phyloP scores from a whole-genome alignment of 257 asterid genomes.

The Salvia hispanica region DNA sequence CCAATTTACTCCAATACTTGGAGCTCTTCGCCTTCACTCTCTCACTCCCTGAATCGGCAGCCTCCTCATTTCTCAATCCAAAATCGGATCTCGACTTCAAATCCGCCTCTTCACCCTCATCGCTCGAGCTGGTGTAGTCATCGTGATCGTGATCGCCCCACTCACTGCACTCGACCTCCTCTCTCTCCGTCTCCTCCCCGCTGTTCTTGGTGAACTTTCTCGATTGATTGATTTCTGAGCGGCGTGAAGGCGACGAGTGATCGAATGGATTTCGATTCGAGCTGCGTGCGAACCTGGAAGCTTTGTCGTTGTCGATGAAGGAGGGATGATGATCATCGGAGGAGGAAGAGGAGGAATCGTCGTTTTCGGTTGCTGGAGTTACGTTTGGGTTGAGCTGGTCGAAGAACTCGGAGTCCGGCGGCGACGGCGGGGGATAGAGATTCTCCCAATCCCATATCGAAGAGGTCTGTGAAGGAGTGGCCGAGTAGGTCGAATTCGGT shows the following conservation, averaged over 20 bases:
- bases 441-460: conserved; percentile 96
- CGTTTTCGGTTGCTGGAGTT: conserved; percentile 7
- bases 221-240: conserved; percentile 6
- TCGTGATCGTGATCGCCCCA: conserved; percentile 84
- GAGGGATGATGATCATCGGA: conserved; percentile 33
- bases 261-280: conserved; percentile 44
- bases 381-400: conserved; percentile 39
- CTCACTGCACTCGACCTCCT: conserved; percentile 87
- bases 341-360: conserved; percentile 17
- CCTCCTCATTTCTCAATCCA: conserved; percentile 39
- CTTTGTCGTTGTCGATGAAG: conserved; percentile 32
- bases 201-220: conserved; percentile 23
- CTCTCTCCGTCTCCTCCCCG: conserved; percentile 66
- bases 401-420: conserved; percentile 84
- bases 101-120: conserved; percentile 47
- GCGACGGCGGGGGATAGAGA: conserved; percentile 95
- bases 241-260: conserved; percentile 46
- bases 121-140: conserved; percentile 56
- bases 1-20: conserved; percentile 47
- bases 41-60: conserved; percentile 27
- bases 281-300: conserved; percentile 36
- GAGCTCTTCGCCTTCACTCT: conserved; percentile 32
- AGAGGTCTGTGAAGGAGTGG: conserved; percentile 82
- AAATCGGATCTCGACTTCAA: conserved; percentile 53
- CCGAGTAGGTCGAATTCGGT: conserved; percentile 59